phyloP scores from a whole-genome alignment of 2,329 filamentous ascomycete genomes.

The Pyricularia grisea region DNA sequence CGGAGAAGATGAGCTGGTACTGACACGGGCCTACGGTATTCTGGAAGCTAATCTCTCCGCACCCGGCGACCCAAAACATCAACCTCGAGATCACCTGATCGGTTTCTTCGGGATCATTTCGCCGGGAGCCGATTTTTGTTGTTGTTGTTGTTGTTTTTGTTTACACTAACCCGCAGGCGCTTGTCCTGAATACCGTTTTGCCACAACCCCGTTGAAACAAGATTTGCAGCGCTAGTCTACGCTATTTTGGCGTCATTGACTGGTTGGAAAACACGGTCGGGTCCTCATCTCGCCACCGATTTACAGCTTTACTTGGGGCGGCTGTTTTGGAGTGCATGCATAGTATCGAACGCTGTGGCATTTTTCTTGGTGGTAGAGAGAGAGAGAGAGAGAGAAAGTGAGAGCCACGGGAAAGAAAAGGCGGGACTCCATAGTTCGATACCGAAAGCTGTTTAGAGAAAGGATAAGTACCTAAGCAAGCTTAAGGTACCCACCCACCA shows the following conservation, averaged over 20 bases:
- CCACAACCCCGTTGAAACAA: neutral
- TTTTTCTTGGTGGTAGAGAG: too few relatives aligned
- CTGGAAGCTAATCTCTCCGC: neutral
- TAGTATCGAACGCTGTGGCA: neutral
- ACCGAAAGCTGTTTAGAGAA: neutral
- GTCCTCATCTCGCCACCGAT: neutral
- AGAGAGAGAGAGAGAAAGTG: too few relatives aligned
- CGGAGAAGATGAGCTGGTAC: neutral
- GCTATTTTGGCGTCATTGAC: neutral
- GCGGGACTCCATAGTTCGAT: neutral
- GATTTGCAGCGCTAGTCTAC: neutral
- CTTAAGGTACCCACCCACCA: too few relatives aligned
- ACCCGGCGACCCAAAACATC: neutral
- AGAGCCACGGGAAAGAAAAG: neutral
- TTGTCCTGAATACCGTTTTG: neutral
- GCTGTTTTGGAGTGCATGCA: neutral
- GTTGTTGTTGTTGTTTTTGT: neutral
- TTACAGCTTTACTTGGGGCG: neutral
- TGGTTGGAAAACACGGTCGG: too few relatives aligned
- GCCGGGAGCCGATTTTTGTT: too few relatives aligned
- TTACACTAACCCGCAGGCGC: neutral
- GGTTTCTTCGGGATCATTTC: neutral
- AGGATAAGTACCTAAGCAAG: too few relatives aligned
- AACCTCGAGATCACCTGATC: neutral
- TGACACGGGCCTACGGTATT: neutral